Percentiles rank a stretch among this genome's conserved stretches.
Conservation (phyloP, 2,329 filamentous ascomycete species). For the Elsinoe fawcettii region DNA sequence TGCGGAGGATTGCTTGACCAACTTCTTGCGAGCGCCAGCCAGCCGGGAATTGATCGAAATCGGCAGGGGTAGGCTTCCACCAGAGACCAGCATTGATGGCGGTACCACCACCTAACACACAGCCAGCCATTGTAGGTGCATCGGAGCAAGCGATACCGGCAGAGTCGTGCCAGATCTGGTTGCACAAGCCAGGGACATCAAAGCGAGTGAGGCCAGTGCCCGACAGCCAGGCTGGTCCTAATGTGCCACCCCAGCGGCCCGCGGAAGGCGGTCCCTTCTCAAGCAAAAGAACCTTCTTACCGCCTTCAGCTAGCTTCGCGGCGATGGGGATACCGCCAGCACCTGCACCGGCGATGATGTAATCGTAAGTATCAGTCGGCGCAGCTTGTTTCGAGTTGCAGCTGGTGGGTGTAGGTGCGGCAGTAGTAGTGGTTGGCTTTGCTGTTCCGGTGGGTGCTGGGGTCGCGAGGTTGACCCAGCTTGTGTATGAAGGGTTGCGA, state of each 20-base stretch:
- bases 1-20: slow-evolving; percentile 49
- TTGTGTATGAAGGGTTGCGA: slow-evolving; percentile 7
- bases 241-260: slow-evolving; percentile 54
- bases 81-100: slow-evolving; percentile 60
- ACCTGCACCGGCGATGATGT: slow-evolving; percentile 56
- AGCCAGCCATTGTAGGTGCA: slow-evolving; percentile 64
- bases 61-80: slow-evolving; percentile 49
- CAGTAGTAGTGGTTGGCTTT: not conserved
- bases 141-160: slow-evolving; percentile 59
- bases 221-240: slow-evolving; percentile 55
- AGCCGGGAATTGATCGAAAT: slow-evolving; percentile 65
- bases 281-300: slow-evolving; percentile 55
- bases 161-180: slow-evolving; percentile 56
- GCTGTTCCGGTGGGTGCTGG: slow-evolving; percentile 23
- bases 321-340: slow-evolving; percentile 53
- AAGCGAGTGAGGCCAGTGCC: slow-evolving; percentile 61
- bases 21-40: slow-evolving; percentile 64
- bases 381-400: slow-evolving; percentile 25
- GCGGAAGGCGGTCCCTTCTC: slow-evolving; percentile 48
- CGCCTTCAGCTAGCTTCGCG: slow-evolving; percentile 56
- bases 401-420: slow-evolving; percentile 16
- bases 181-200: slow-evolving; percentile 63
- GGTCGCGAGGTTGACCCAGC: slow-evolving; percentile 32
- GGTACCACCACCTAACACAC: slow-evolving; percentile 60
- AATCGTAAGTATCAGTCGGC: slow-evolving; percentile 48